Evolutionary conservation across 768 basidiomycete genomes (phyloP).

Genomic region (Mycena sanguinolenta): DNA sequence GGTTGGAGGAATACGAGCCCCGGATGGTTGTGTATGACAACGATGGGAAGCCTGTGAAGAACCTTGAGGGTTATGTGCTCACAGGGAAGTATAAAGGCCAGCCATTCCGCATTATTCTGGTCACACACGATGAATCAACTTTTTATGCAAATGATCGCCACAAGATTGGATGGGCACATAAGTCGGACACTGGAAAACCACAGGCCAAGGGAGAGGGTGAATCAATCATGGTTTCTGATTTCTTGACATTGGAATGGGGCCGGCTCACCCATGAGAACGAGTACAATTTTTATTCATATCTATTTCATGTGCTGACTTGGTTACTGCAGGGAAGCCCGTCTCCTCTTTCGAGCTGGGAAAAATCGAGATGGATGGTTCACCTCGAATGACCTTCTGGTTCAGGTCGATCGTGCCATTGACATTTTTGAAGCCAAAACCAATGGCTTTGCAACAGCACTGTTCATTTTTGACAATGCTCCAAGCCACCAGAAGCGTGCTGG

Average conservation of each 20-base stretch:
- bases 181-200: not conserved
- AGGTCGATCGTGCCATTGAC: not conserved
- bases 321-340: not conserved
- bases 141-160: too few relatives aligned
- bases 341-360: not conserved
- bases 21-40: conserved; percentile 43
- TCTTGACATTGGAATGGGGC: not conserved
- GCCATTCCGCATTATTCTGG: not conserved
- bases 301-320: not conserved
- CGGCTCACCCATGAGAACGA: not conserved
- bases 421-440: not conserved
- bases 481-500: not conserved
- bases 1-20: conserved; percentile 42
- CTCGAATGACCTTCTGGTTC: not conserved
- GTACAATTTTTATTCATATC: not conserved
- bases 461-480: not conserved
- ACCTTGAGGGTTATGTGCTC: not conserved
- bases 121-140: conserved; percentile 8
- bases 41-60: conserved; percentile 28
- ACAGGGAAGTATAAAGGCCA: too few relatives aligned
- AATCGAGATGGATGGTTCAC: not conserved
- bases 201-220: not conserved
- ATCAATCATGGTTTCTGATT: conserved; percentile 5
- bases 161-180: conserved; percentile 2
- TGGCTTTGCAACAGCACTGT: not conserved